These are phyloP conservation scores for Didymella exigua DNA, from an alignment of 2,329 filamentous ascomycete species.

Conservation along the genomic window DNA sequence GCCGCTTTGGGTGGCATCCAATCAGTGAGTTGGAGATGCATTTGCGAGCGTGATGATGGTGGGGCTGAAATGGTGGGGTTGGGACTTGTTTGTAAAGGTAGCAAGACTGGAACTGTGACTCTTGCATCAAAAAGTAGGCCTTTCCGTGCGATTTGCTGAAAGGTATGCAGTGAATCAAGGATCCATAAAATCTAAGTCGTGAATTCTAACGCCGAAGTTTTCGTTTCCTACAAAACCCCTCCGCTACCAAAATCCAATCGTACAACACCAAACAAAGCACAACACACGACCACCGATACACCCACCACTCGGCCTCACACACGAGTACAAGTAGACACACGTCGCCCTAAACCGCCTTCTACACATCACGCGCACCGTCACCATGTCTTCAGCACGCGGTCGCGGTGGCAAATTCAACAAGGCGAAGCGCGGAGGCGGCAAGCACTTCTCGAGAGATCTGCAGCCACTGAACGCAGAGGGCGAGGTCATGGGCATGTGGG, in stretches of 20 bases:
- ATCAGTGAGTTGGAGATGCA: constrained; percentile 26
- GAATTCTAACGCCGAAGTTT: constrained; percentile 19
- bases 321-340: constrained; percentile 3
- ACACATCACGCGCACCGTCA: constrained; percentile 25
- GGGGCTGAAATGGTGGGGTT: constrained; percentile 16
- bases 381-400: constrained; percentile 67
- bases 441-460: constrained; percentile 92
- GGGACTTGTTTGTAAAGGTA: constrained; percentile 6
- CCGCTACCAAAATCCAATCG: constrained; percentile 7
- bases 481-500: constrained; percentile 88
- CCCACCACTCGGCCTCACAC: background rate
- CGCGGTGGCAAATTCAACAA: constrained; percentile 95
- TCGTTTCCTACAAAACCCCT: constrained; percentile 7
- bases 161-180: background rate
- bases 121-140: constrained; percentile 1
- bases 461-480: constrained; percentile 88
- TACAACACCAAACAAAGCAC: background rate
- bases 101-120: constrained; percentile 3
- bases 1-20: background rate
- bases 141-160: background rate
- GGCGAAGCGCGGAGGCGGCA: constrained; percentile 90
- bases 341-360: background rate
- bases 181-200: background rate
- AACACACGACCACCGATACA: constrained; percentile 6
- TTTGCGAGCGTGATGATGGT: constrained; percentile 16